phyloP scores from a whole-genome alignment of 116 monocot genomes.

The Trichopus zeylanicus region DNA sequence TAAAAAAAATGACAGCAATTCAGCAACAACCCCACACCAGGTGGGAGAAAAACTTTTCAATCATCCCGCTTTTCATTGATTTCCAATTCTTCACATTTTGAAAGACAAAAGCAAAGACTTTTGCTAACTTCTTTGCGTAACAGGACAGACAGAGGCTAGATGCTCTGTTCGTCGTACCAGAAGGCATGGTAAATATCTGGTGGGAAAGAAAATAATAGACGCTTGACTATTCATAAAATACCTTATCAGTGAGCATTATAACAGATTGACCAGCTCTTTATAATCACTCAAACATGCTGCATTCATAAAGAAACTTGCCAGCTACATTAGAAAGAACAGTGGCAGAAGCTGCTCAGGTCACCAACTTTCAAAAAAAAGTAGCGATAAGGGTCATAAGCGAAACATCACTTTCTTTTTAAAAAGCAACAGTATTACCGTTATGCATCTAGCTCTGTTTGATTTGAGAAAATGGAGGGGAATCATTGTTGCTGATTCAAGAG shows the following conservation, averaged over 20 bases:
- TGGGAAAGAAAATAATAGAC: background rate
- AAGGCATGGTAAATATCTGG: background rate
- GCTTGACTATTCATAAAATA: conserved; percentile 8
- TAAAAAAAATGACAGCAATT: too few relatives aligned
- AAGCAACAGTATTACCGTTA: conserved; percentile 50
- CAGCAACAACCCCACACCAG: too few relatives aligned
- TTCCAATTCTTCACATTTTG: too few relatives aligned
- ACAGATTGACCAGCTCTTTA: conserved; percentile 90
- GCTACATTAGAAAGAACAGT: conserved; percentile 87
- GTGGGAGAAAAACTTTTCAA: too few relatives aligned
- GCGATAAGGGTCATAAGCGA: background rate
- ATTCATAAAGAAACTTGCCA: conserved; percentile 84
- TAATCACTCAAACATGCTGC: conserved; percentile 98
- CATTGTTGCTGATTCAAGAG: conserved; percentile 91
- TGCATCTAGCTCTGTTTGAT: conserved; percentile 77
- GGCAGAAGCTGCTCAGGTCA: conserved; percentile 98
- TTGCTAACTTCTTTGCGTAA: too few relatives aligned
- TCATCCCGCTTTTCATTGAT: too few relatives aligned
- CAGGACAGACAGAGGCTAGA: too few relatives aligned
- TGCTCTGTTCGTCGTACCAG: too few relatives aligned
- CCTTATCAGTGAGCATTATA: conserved; percentile 89
- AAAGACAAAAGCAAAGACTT: too few relatives aligned
- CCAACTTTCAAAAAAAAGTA: conserved; percentile 66
- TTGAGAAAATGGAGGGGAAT: conserved; percentile 98
- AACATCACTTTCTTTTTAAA: background rate